Percentiles rank a stretch among this genome's conserved stretches.
phyloP scores from a whole-genome alignment of 805 yeast species.

The Myxozyma melibiosi region DNA sequence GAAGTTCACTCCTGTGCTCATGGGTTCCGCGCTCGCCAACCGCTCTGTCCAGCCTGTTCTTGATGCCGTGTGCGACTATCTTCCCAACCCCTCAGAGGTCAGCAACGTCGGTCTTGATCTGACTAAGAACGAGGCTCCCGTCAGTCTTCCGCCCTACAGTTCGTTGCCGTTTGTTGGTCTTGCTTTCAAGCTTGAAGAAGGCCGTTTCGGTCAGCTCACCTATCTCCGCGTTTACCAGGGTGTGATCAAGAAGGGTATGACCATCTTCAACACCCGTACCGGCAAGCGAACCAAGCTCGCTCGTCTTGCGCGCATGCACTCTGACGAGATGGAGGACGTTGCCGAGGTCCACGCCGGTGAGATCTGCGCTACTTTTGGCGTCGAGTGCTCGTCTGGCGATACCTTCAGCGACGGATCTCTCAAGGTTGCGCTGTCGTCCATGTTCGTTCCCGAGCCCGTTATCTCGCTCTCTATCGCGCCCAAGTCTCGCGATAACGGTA shows the following conservation, averaged over 20 bases:
- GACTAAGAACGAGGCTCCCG: conserved; percentile 62
- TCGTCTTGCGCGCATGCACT: conserved; percentile 96
- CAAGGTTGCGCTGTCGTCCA: conserved; percentile 89
- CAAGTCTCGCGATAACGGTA: conserved; percentile 78
- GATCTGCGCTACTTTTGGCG: conserved; percentile 98
- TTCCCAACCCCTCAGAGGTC: conserved; percentile 94
- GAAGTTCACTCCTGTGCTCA: conserved; percentile 96
- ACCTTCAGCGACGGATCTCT: conserved; percentile 86
- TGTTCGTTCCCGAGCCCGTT: conserved; percentile 99
- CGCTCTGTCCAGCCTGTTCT: conserved; percentile 93
- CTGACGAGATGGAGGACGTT: conserved; percentile 98
- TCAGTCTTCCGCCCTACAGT: conserved; percentile 72
- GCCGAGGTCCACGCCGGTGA: conserved; percentile 96
- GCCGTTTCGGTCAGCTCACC: conserved; percentile 96
- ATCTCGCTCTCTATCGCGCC: conserved; percentile 91
- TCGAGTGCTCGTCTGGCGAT: conserved; percentile 98
- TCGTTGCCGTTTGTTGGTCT: conserved; percentile 86
- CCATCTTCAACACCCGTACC: conserved; percentile 83
- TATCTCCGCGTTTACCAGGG: conserved; percentile 98
- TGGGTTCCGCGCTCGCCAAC: conserved; percentile 99
- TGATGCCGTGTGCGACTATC: conserved; percentile 92
- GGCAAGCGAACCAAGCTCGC: conserved; percentile 93
- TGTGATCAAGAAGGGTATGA: conserved; percentile 83
- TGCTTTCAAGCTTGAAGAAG: conserved; percentile 99
- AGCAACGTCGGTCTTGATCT: conserved; percentile 84